A percentile compares a stretch with the other conserved stretches of the same genome.
These are phyloP conservation scores for Fusarium duplospermum DNA, from an alignment of 2,329 filamentous ascomycete species.

Conservation along the genomic window DNA sequence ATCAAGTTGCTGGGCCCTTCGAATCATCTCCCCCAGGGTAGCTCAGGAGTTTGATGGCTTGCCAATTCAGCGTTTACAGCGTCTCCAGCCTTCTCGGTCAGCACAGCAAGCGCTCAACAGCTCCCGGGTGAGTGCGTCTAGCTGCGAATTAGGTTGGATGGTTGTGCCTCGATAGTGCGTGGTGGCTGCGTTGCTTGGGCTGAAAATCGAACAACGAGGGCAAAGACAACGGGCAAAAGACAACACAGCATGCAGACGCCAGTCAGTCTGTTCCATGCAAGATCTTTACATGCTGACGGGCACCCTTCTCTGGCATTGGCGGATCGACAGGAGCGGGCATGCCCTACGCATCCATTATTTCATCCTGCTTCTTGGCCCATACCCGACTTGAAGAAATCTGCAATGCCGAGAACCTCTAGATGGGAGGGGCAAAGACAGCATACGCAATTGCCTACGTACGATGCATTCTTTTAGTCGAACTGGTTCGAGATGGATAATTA, in stretches of 20 bases:
- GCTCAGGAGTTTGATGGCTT: neutral
- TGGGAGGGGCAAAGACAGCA: neutral
- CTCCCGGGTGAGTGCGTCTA: neutral
- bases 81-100: neutral
- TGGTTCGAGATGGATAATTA: neutral
- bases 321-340: neutral
- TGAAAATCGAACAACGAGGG: slow-evolving; percentile 4
- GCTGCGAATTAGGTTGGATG: slow-evolving; percentile 27
- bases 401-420: slow-evolving; percentile 2
- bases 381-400: neutral
- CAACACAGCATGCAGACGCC: neutral
- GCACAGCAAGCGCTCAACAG: neutral
- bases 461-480: slow-evolving; percentile 21
- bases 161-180: slow-evolving; percentile 26
- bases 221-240: slow-evolving; percentile 17
- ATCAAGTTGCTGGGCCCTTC: slow-evolving; percentile 6
- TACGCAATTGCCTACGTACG: slow-evolving; percentile 31
- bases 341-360: neutral
- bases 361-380: neutral
- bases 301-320: neutral
- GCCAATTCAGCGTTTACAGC: slow-evolving; percentile 18
- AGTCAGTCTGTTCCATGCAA: slow-evolving; percentile 10
- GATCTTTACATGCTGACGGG: neutral
- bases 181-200: slow-evolving; percentile 30
- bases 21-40: slow-evolving; percentile 8